Percentiles rank a stretch among this genome's conserved stretches.
Conservation (phyloP, 2,329 filamentous ascomycete genomes). For the Colletotrichum costaricense region DNA sequence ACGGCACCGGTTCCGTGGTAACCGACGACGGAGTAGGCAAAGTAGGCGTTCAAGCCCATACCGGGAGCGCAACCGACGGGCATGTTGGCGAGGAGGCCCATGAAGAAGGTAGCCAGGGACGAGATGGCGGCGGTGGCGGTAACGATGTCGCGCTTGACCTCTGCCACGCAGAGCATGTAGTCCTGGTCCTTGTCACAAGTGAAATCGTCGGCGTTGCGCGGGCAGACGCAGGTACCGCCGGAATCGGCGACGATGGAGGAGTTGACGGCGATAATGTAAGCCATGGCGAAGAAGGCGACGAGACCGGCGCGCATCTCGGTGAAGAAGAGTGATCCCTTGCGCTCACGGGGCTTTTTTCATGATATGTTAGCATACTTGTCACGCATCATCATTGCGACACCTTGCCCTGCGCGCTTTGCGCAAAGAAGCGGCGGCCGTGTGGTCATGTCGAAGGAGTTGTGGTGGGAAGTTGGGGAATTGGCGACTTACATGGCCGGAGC, state of each 20-base stretch:
- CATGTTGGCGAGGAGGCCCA: slow-evolving; percentile 86
- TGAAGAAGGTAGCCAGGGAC: slow-evolving; percentile 81
- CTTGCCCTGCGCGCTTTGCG: not conserved
- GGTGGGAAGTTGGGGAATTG: not conserved
- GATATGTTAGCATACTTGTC: slow-evolving; percentile 11
- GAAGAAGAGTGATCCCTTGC: slow-evolving; percentile 81
- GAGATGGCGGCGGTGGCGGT: slow-evolving; percentile 88
- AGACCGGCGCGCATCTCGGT: slow-evolving; percentile 87
- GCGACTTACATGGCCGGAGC: slow-evolving; percentile 81
- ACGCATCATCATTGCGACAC: not conserved
- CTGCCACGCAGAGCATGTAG: slow-evolving; percentile 72
- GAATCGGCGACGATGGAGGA: slow-evolving; percentile 68
- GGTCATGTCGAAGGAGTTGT: not conserved
- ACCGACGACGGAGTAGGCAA: slow-evolving; percentile 81
- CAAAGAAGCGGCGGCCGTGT: not conserved
- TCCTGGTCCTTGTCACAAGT: slow-evolving; percentile 64
- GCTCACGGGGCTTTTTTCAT: slow-evolving; percentile 68
- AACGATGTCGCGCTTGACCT: slow-evolving; percentile 81
- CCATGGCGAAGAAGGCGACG: slow-evolving; percentile 79
- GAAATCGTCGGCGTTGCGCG: slow-evolving; percentile 59
- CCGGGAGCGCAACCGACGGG: slow-evolving; percentile 54
- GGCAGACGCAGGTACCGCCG: slow-evolving; percentile 82
- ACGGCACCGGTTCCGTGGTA: slow-evolving; percentile 79
- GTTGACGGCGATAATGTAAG: slow-evolving; percentile 66
- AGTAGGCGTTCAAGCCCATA: slow-evolving; percentile 84